Evolutionary conservation across 2,329 filamentous ascomycete genomes (phyloP).

Genomic region (Niveomyces coronatus): DNA sequence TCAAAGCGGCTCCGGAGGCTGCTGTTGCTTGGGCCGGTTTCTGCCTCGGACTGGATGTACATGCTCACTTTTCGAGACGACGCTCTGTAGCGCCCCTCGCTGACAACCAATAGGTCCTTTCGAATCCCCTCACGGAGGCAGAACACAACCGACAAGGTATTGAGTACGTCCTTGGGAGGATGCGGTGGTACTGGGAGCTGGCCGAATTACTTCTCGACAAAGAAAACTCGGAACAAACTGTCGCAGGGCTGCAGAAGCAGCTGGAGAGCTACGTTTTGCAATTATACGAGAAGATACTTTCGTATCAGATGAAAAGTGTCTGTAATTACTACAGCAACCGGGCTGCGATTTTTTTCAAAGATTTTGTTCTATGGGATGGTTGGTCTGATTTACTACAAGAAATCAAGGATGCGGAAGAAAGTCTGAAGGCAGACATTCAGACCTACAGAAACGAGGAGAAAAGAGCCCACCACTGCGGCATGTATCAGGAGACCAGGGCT

Average conservation of each 20-base stretch:
- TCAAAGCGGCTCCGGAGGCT: constrained; percentile 22
- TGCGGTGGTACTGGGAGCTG: constrained; percentile 29
- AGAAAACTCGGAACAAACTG: constrained; percentile 10
- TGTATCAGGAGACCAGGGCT: constrained; percentile 10
- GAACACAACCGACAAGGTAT: constrained; percentile 24
- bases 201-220: constrained; percentile 18
- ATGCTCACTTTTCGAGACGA: neutral
- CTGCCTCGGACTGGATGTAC: constrained; percentile 20
- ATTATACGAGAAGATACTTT: constrained; percentile 28
- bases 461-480: constrained; percentile 8
- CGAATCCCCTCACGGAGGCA: constrained; percentile 18
- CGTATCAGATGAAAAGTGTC: constrained; percentile 31
- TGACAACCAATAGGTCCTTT: constrained; percentile 17
- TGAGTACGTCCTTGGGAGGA: constrained; percentile 24
- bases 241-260: constrained; percentile 11
- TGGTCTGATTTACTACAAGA: constrained; percentile 22
- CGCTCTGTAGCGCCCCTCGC: neutral
- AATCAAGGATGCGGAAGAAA: constrained; percentile 20
- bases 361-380: constrained; percentile 22
- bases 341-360: constrained; percentile 17
- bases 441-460: no score
- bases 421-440: constrained; percentile 11
- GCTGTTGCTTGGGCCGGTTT: constrained; percentile 27
- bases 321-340: constrained; percentile 24
- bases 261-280: constrained; percentile 19